These are phyloP conservation scores for Sarcodon sp. DNA, from an alignment of 768 basidiomycete species.

Conservation along the genomic window DNA sequence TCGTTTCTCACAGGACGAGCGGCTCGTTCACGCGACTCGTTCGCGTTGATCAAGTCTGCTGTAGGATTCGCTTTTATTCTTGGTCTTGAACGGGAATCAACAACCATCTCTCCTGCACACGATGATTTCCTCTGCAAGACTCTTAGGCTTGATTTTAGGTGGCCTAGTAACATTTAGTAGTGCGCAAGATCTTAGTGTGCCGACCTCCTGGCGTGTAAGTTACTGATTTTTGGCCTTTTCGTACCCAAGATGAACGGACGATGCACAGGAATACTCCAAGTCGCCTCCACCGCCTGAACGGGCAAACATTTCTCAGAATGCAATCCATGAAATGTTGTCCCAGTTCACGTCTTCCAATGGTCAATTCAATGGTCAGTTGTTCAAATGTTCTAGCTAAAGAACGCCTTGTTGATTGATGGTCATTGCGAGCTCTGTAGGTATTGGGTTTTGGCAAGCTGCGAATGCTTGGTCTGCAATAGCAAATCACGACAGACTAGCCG, in stretches of 20 bases:
- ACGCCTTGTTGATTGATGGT: too few relatives aligned
- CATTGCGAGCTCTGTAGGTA: conserved; percentile 16
- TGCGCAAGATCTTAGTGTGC: conserved; percentile 27
- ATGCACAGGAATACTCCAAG: conserved; percentile 27
- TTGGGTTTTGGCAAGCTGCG: conserved; percentile 40
- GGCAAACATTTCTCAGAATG: conserved; percentile 27
- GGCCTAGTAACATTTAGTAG: too few relatives aligned
- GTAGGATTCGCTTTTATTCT: too few relatives aligned
- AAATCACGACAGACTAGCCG: conserved; percentile 28
- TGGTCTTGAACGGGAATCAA: too few relatives aligned
- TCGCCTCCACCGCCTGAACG: conserved; percentile 23
- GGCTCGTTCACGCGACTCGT: too few relatives aligned
- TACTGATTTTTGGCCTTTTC: not conserved
- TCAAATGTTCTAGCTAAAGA: too few relatives aligned
- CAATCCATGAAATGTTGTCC: conserved; percentile 26
- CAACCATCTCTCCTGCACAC: too few relatives aligned
- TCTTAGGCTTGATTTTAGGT: too few relatives aligned
- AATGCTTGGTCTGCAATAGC: conserved; percentile 40
- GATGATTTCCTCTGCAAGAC: too few relatives aligned
- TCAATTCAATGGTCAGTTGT: conserved; percentile 19
- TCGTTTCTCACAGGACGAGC: too few relatives aligned
- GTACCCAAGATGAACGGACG: not conserved
- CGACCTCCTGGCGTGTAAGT: conserved; percentile 30
- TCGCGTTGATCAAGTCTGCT: too few relatives aligned
- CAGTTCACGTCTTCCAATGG: conserved; percentile 22